Base-by-base conservation (phyloP, 306 rosid genomes). In the Vigna nakashimae region DNA sequence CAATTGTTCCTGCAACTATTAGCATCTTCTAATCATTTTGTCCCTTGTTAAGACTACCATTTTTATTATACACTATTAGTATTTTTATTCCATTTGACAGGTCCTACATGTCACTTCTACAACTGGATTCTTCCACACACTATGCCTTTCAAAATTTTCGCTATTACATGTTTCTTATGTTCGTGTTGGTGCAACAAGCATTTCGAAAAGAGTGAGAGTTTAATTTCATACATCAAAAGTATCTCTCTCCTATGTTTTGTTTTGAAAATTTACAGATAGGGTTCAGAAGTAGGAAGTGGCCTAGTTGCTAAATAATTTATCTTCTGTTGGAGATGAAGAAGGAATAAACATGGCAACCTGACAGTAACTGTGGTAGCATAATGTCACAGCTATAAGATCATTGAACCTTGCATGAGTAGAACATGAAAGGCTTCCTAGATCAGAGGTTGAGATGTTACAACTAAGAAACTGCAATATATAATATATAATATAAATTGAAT, bases 361-460 rank as follows among this genome's bases (percentile, higher is more conserved):
- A 78, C 28, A 69, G 38, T 36, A 65, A 70, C 49, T 48, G 15
- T 4, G 50, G 45, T 38, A 62, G 46, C 56, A 65, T 38, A 71
- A 26, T 64, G 76, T 40, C 73, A 30, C 16, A 82, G 69, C 48
- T 59, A 42, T 26, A 57, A 36, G 67, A 70, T 59, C 53, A 51
- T 16, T 52, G 24, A 68, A 74, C 72, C 55, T 56, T 58, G 65
- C n/a, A 49, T 18, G 26, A 28, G 57, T 48, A 69, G 68, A 82
- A 74, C 51, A 75, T 64, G 45, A 68, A 83, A 52, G 32, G 32
- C 56, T 65, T 46, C 20, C 65, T 43, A 74, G 71, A 79, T 68
- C 74, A 76, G 62, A 69, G 72, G 36, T 50, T 74, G 42, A 78
- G 50, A 79, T 22, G 81, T 24, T 53, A 84, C 53, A 45, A 12